A percentile compares a stretch with the other conserved stretches of the same genome.
phyloP scores from a whole-genome alignment of 1,139 yeast species.

The Sugiyamaella japonica region DNA sequence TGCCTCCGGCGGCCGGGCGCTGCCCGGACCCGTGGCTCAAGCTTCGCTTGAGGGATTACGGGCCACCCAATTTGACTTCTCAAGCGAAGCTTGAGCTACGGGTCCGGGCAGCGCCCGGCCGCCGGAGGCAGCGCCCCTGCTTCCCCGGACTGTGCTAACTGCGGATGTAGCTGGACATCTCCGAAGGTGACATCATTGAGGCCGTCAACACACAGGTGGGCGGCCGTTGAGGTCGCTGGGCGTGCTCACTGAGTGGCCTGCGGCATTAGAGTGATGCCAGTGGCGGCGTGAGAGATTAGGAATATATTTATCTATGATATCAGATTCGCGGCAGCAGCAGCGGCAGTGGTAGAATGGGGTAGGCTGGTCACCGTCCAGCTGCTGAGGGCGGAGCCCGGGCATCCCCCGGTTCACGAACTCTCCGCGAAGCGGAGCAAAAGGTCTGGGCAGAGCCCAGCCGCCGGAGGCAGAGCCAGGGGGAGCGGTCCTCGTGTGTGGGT shows the following conservation, averaged over 20 bases:
- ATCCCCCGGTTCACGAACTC: too few species aligned
- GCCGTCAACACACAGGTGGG: constrained; percentile 97
- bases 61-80: too few species aligned
- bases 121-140: background rate
- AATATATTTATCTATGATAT: background rate
- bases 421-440: too few species aligned
- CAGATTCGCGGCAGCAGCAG: background rate
- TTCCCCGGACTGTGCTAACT: constrained; percentile 22
- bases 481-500: too few species aligned
- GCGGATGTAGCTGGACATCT: constrained; percentile 62
- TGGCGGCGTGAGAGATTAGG: background rate
- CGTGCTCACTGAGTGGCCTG: too few species aligned
- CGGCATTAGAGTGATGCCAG: background rate
- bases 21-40: constrained; percentile 3
- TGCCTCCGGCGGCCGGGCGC: constrained; percentile 8
- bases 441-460: too few species aligned
- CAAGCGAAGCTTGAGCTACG: background rate
- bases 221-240: constrained; percentile 38
- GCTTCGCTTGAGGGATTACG: background rate
- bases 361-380: background rate
- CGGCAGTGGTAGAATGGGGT: background rate
- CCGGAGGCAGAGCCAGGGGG: too few species aligned
- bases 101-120: background rate
- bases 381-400: too few species aligned
- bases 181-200: constrained; percentile 94